Base-by-base conservation (phyloP, 192 early-diverging fungal genomes). In the Backusella australiensis region DNA sequence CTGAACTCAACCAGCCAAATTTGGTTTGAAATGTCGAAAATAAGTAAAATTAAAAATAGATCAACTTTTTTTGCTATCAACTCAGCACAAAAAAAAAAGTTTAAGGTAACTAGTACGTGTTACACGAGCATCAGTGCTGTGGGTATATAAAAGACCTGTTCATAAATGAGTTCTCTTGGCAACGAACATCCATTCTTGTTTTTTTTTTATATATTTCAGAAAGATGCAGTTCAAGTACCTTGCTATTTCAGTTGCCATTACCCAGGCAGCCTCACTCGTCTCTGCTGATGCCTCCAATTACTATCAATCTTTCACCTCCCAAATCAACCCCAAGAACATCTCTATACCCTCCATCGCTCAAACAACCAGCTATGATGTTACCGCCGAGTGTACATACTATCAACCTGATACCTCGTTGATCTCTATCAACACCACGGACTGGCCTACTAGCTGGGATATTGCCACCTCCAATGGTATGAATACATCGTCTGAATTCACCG, bases 401-500 rank as follows among this genome's bases (percentile, higher is more conserved):
- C 56, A 3, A 23, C 52, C 75, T 63, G 75, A 77, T 71, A 66
- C 79, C 19, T 19, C 36, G 15, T 68, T 81, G 8, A 21, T 73
- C 21, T 26, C 34, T 11, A 53, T 81, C 35, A 69, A 56, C 23
- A 19, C 14, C 21, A 70, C 75, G 5, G 34, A 74, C n/a, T 81
- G 75, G 72, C 75, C 79, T 59, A 74, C 69, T 21, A 77, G 59
- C 1, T 81, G 79, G 79, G 71, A 63, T 3, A 70, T 49, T 11
- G 79, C 79, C 34, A 81, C 79, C 35, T 70, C 71, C 38, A 80
- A 80, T 53, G 72, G 72, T 29, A 77, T 77, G 67, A 74, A 81
- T 73, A 80, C 78, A 67, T 78, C 75, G 3, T 42, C 81, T 19
- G 79, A 86, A 34, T 83, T 84, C 78, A 73, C 72, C 39, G 67